Evolutionary conservation across 345 rosid species (phyloP).

Genomic region (Adansonia digitata): DNA sequence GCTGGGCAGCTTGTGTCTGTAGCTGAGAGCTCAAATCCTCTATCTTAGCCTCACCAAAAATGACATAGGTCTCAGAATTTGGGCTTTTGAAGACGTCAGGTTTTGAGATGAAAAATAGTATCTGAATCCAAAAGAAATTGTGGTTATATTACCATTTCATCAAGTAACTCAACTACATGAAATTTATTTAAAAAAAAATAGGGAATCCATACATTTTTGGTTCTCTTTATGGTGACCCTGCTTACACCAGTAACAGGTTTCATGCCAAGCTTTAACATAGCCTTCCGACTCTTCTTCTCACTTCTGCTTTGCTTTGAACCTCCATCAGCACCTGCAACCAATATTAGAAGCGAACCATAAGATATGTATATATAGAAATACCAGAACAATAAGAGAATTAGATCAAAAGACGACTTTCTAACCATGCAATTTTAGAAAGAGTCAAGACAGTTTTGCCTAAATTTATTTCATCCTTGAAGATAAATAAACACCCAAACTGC

Average conservation of each 20-base stretch:
- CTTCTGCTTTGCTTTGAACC: constrained; percentile 82
- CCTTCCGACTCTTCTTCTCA: constrained; percentile 84
- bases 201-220: constrained; percentile 48
- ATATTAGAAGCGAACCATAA: background rate
- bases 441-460: background rate
- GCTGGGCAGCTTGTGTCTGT: constrained; percentile 87
- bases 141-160: background rate
- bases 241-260: constrained; percentile 75
- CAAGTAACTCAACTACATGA: background rate
- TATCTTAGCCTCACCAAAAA: constrained; percentile 89
- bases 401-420: background rate
- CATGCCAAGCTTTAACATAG: constrained; percentile 84
- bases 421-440: background rate
- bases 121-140: constrained; percentile 32
- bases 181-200: background rate
- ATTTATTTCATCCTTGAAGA: background rate
- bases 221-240: constrained; percentile 79
- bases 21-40: constrained; percentile 92
- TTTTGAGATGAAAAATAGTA: constrained; percentile 76
- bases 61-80: constrained; percentile 74
- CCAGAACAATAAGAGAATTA: too few species aligned
- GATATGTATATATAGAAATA: background rate
- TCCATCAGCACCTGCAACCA: constrained; percentile 55
- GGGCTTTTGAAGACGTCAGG: constrained; percentile 91
- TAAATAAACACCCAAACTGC: background rate